phyloP scores from a whole-genome alignment of 1,284 basidiomycete genomes.

The Papiliotrema nemorosa region DNA sequence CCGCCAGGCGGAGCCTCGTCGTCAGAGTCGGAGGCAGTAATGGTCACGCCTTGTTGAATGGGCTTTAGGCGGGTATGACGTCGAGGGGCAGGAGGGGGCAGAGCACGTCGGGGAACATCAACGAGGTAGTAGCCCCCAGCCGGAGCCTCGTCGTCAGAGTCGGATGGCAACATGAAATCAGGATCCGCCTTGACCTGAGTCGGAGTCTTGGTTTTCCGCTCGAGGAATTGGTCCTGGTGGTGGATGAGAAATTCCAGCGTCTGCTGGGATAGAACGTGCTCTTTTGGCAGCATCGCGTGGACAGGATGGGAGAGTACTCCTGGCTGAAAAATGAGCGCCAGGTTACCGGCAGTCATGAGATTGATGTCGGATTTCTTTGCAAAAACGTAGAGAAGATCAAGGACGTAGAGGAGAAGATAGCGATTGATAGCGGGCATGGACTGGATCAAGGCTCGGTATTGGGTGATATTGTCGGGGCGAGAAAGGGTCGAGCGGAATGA shows the following conservation, averaged over 20 bases:
- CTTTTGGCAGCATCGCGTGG: constrained; percentile 74
- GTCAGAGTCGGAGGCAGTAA: constrained; percentile 47
- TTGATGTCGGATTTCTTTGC: constrained; percentile 86
- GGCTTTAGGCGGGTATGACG: constrained; percentile 1
- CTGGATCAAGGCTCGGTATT: constrained; percentile 76
- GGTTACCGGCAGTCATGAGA: constrained; percentile 89
- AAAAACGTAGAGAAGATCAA: constrained; percentile 93
- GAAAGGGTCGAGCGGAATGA: constrained; percentile 88
- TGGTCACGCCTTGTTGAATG: constrained; percentile 11
- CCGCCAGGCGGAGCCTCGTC: constrained; percentile 46
- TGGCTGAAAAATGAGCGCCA: constrained; percentile 91
- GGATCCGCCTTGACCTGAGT: constrained; percentile 36
- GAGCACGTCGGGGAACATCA: constrained; percentile 8
- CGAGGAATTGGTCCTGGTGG: constrained; percentile 30
- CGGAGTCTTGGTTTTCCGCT: constrained; percentile 10
- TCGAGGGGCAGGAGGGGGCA: neutral
- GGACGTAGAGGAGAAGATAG: constrained; percentile 90
- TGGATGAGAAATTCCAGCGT: constrained; percentile 92
- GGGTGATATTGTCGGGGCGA: too few species aligned
- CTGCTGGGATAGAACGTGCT: constrained; percentile 80
- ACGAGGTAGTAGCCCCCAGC: constrained; percentile 45
- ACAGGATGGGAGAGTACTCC: constrained; percentile 83
- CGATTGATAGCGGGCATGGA: constrained; percentile 83
- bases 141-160: constrained; percentile 48
- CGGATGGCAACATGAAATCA: constrained; percentile 46